Evolutionary conservation across 179 eudicot genomes (phyloP).

Genomic region (Gypsophila paniculata): DNA sequence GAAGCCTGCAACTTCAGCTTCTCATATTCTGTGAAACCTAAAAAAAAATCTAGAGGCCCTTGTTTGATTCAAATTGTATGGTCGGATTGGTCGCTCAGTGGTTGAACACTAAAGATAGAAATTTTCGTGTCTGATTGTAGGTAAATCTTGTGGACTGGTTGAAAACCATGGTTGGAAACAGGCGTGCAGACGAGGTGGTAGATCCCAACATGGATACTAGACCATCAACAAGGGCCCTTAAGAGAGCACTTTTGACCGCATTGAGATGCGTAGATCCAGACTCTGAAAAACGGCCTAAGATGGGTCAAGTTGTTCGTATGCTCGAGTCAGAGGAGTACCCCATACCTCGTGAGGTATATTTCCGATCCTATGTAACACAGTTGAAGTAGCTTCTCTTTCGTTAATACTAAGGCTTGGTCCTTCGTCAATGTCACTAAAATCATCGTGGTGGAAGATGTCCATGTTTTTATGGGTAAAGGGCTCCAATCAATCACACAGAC

Average conservation of each 20-base stretch:
- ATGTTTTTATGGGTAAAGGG: no score
- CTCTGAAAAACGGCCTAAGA: constrained; percentile 61
- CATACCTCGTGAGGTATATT: constrained; percentile 40
- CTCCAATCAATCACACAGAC: no score
- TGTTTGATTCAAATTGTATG: not conserved
- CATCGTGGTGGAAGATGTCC: not conserved
- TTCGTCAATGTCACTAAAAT: not conserved
- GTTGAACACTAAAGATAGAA: constrained; percentile 1
- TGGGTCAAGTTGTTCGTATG: constrained; percentile 66
- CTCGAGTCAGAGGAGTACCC: constrained; percentile 78
- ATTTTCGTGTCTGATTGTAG: constrained; percentile 32
- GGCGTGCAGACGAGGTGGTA: constrained; percentile 79
- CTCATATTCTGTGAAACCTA: not conserved
- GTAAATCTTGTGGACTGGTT: constrained; percentile 85
- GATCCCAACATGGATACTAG: constrained; percentile 58
- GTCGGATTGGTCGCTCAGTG: not conserved
- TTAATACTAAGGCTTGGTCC: not conserved
- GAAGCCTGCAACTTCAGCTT: not conserved
- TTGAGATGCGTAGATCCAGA: constrained; percentile 77
- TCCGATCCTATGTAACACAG: not conserved
- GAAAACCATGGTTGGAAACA: constrained; percentile 70
- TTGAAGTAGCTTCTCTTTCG: no score
- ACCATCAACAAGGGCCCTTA: constrained; percentile 73
- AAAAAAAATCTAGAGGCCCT: not conserved
- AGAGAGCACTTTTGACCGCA: constrained; percentile 70